Evolutionary conservation across 2,329 filamentous ascomycete species (phyloP), one percentile per base, ranked within the genome.

Genomic region (Sarocladium kiliense): DNA sequence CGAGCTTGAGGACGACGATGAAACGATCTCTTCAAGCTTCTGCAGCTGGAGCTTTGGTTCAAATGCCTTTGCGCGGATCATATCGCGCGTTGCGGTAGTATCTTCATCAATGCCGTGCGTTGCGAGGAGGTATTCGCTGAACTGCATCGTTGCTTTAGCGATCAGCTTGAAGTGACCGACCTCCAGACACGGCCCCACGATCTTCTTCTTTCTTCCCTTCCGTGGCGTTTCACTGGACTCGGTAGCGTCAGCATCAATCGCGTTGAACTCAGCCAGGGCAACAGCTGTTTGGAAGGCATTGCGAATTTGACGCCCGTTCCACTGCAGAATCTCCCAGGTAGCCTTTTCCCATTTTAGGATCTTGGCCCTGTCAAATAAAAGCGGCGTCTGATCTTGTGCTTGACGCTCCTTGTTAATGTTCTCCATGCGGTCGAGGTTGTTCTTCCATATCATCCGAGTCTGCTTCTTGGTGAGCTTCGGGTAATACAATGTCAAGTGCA

Each of bases 281-380:
- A 65, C 39, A 1, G 65, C 66, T 7, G 63, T 64, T 45, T 68
- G 64, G 57, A 64, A 68, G 2, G 61, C 63, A 54, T 59, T 67
- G 5, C 65, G 62, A 30, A 68, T 68, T 56, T 70, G 67, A 2
- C 66, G 58, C 9, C 65, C 66, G 42, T 69, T 68, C 65, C 66
- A 69, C 16, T 39, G 36, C 36, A 39, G 18, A n/a, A 39, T 16
- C 36, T 39, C 9, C 36, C 36, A 39, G 18, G 7, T 39, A 16
- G n/a, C 7, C 36, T 39, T 39, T 5, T 9, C 51, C 21, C 19
- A 54, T 7, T 25, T 16, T 1, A 54, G 2, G 18, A 54, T 26
- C 11, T 23, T 23, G 1, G 16, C n/a, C n/a, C 16, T 23, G 32
- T 54, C 36, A 23, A 54, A 54, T 7, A n/a, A 7, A 14, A 42